Conservation (phyloP, 805 yeast species). For the Ogataea glucozyma region DNA sequence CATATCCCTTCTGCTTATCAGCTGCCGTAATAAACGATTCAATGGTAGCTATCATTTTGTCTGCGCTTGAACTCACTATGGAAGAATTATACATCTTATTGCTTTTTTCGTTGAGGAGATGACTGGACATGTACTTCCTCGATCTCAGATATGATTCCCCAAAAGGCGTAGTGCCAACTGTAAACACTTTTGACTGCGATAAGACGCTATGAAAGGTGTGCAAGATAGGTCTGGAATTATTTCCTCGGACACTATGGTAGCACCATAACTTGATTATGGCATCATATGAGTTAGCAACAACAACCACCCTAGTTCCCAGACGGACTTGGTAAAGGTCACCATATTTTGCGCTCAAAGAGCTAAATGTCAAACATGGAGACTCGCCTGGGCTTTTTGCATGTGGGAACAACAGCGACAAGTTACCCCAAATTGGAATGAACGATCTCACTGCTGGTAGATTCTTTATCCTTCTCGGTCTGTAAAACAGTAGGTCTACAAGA, state of each 20-base stretch:
- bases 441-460: slow-evolving; percentile 23
- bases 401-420: slow-evolving; percentile 28
- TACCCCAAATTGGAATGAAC: slow-evolving; percentile 31
- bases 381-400: slow-evolving; percentile 18
- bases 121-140: slow-evolving; percentile 49
- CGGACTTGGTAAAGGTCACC: slow-evolving; percentile 61
- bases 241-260: slow-evolving; percentile 44
- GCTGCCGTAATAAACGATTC: not conserved
- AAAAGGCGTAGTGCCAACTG: slow-evolving; percentile 66
- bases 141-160: slow-evolving; percentile 47
- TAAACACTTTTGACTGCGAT: slow-evolving; percentile 54
- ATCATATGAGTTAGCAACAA: slow-evolving; percentile 67
- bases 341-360: slow-evolving; percentile 44
- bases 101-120: slow-evolving; percentile 40
- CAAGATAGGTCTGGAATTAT: slow-evolving; percentile 65
- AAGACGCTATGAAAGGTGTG: slow-evolving; percentile 69
- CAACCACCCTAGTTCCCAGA: slow-evolving; percentile 55
- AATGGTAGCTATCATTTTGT: slow-evolving; percentile 25
- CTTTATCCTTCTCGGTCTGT: slow-evolving; percentile 19
- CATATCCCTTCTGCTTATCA: slow-evolving; percentile 19
- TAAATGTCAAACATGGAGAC: slow-evolving; percentile 50
- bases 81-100: slow-evolving; percentile 35
- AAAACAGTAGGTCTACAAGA: slow-evolving; percentile 9
- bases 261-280: slow-evolving; percentile 58
- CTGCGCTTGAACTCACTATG: slow-evolving; percentile 43